Conservation (phyloP, 257 asterid genomes). For the Coffea eugenioides region DNA sequence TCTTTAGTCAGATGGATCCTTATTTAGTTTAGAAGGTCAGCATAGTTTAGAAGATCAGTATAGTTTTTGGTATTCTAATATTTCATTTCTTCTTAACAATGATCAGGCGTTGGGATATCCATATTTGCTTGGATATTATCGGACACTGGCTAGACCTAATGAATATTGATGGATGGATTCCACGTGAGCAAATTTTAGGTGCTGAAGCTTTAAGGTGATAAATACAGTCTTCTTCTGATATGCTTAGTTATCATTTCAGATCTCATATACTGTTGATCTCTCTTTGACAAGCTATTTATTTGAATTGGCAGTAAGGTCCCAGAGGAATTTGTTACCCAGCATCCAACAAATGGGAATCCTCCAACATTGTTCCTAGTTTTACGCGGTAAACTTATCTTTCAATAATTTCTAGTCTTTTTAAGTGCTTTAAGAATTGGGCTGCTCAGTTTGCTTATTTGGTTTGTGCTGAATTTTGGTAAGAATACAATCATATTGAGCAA, state of each 20-base stretch:
- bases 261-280: slow-evolving; percentile 3
- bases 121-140: slow-evolving; percentile 76
- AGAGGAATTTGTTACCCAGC: slow-evolving; percentile 83
- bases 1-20: neutral
- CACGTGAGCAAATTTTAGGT: slow-evolving; percentile 98
- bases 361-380: slow-evolving; percentile 82
- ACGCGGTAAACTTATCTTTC: slow-evolving; percentile 50
- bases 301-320: slow-evolving; percentile 89
- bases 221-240: slow-evolving; percentile 19
- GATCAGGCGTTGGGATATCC: slow-evolving; percentile 94
- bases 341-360: slow-evolving; percentile 94
- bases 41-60: neutral
- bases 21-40: neutral
- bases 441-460: neutral
- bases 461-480: neutral
- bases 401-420: neutral
- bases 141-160: slow-evolving; percentile 99
- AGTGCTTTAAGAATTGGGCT: neutral
- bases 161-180: slow-evolving; percentile 99
- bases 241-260: slow-evolving; percentile 6
- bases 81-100: slow-evolving; percentile 21
- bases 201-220: slow-evolving; percentile 88
- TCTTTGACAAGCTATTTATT: slow-evolving; percentile 20
- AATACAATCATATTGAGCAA: neutral
- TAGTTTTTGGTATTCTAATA: neutral